Conservation (phyloP, 805 yeast species). For the Priceomyces castillae region DNA sequence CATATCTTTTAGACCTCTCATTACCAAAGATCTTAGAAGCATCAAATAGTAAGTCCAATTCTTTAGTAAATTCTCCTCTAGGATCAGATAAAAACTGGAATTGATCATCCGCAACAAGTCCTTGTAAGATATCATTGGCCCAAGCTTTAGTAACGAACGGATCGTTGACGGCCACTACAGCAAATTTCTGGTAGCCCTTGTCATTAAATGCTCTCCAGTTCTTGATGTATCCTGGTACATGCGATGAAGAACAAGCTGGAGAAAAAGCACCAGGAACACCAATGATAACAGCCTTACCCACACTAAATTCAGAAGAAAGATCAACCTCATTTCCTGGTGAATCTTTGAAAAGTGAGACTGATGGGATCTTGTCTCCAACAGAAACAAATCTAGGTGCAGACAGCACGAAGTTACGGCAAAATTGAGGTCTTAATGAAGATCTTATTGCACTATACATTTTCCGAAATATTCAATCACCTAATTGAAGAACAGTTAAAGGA, state of each 20-base stretch:
- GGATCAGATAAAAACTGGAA: constrained; percentile 76
- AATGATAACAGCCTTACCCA: constrained; percentile 34
- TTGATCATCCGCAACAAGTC: constrained; percentile 21
- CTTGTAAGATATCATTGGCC: constrained; percentile 44
- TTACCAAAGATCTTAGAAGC: constrained; percentile 77
- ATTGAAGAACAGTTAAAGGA: not conserved
- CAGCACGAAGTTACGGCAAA: constrained; percentile 18
- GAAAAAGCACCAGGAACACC: constrained; percentile 68
- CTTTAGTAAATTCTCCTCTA: constrained; percentile 65
- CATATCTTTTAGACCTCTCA: constrained; percentile 70
- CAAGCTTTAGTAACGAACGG: constrained; percentile 83
- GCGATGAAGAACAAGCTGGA: constrained; percentile 71
- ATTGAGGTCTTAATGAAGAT: constrained; percentile 3
- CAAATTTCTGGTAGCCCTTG: constrained; percentile 64
- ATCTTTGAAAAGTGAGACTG: constrained; percentile 51
- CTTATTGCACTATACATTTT: not conserved
- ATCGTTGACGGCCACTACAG: constrained; percentile 79
- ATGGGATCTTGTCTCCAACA: constrained; percentile 64
- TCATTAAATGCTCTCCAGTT: constrained; percentile 49
- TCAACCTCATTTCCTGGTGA: constrained; percentile 64
- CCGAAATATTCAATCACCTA: not conserved
- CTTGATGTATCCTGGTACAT: constrained; percentile 70
- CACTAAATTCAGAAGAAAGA: constrained; percentile 45
- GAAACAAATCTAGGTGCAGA: constrained; percentile 31
- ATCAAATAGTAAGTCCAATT: constrained; percentile 67